Percentiles rank a stretch among this genome's conserved stretches.
Evolutionary conservation across 2,329 filamentous ascomycete species (phyloP).

Genomic region (Mycosphaerella sp.): DNA sequence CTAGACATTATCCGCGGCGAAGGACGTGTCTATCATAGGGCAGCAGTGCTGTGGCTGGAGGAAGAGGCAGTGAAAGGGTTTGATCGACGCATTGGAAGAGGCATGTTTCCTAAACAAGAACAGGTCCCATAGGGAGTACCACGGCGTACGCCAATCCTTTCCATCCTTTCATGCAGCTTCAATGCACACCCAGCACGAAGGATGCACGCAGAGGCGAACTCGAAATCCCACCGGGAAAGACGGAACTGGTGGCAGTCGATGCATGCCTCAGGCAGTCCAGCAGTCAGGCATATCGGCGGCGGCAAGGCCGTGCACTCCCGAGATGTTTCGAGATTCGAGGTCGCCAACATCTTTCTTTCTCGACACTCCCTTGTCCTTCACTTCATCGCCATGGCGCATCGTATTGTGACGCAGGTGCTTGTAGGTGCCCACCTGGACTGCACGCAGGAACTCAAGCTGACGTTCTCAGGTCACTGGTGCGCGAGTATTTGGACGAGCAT

Average conservation of each 20-base stretch:
- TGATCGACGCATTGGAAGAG: not conserved
- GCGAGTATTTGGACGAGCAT: conserved; percentile 87
- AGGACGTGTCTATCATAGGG: not conserved
- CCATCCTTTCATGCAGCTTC: too few relatives aligned
- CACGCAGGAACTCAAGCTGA: conserved; percentile 2
- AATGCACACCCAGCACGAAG: not conserved
- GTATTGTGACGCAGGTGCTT: conserved; percentile 89
- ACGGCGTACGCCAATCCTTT: too few relatives aligned
- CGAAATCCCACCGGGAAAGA: not conserved
- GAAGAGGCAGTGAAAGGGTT: not conserved
- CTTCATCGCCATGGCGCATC: conserved; percentile 60
- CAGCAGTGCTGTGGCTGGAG: not conserved
- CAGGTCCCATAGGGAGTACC: too few relatives aligned
- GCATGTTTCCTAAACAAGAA: too few relatives aligned
- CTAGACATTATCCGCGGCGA: not conserved
- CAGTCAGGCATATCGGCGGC: not conserved
- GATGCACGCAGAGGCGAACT: not conserved
- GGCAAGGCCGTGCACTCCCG: conserved; percentile 3
- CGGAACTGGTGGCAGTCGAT: not conserved
- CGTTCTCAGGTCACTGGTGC: conserved; percentile 60
- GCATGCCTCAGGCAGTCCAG: conserved; percentile 2
- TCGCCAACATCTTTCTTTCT: conserved; percentile 9
- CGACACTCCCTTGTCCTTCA: conserved; percentile 5
- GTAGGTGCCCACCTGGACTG: conserved; percentile 7
- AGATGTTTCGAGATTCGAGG: conserved; percentile 15